phyloP scores from a whole-genome alignment of 2,329 filamentous ascomycete genomes.

The Diaporthe batatas region DNA sequence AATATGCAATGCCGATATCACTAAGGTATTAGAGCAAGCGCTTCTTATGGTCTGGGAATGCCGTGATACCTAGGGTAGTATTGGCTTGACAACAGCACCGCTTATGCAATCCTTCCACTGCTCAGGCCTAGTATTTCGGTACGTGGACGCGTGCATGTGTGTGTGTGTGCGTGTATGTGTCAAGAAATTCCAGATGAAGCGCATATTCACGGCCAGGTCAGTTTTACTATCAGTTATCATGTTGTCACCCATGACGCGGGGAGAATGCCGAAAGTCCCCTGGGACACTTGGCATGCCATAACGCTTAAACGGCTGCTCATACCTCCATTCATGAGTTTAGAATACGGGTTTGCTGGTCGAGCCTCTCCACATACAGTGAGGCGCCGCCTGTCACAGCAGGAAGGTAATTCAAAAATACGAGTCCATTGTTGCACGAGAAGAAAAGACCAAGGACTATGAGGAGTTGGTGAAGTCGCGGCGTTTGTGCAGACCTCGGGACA shows the following conservation, averaged over 20 bases:
- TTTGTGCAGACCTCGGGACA: too few relatives aligned
- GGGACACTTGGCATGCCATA: constrained; percentile 43
- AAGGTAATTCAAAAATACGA: too few relatives aligned
- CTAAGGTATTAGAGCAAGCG: constrained; percentile 47
- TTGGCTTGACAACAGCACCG: constrained; percentile 38
- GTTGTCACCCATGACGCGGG: background rate
- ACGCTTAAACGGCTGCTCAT: constrained; percentile 46
- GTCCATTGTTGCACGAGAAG: too few relatives aligned
- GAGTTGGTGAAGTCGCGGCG: too few relatives aligned
- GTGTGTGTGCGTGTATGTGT: background rate
- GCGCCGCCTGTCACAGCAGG: constrained; percentile 44
- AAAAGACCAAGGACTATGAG: too few relatives aligned
- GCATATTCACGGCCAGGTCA: constrained; percentile 41
- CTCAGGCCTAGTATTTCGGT: background rate
- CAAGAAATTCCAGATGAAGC: background rate
- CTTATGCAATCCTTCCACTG: background rate
- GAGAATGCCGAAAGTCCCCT: background rate
- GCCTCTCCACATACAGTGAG: constrained; percentile 44
- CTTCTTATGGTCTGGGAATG: constrained; percentile 44
- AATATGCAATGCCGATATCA: constrained; percentile 42
- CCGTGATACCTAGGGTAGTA: constrained; percentile 43
- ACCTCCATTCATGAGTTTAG: constrained; percentile 43
- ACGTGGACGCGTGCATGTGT: background rate
- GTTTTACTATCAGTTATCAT: constrained; percentile 45
- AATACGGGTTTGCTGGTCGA: constrained; percentile 43